Percentiles rank a stretch among this genome's conserved stretches.
Evolutionary conservation across 805 yeast species (phyloP).

Genomic region (Sungouiozyma intestinalis): DNA sequence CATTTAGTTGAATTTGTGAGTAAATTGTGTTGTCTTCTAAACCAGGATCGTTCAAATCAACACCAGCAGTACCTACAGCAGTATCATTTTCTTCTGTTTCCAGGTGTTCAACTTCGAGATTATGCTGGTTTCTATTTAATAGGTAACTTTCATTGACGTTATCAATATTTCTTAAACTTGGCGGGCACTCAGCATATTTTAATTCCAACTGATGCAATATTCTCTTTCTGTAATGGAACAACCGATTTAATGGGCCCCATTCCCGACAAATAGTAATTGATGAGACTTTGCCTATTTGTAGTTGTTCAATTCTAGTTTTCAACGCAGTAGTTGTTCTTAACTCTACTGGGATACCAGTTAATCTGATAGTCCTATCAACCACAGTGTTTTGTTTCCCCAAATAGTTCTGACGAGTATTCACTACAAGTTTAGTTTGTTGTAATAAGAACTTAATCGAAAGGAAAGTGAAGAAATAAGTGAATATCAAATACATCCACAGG

Average conservation of each 20-base stretch:
- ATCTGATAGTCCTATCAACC: slow-evolving; percentile 80
- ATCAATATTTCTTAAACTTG: slow-evolving; percentile 15
- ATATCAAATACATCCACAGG: slow-evolving; percentile 73
- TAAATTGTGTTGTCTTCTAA: slow-evolving; percentile 16
- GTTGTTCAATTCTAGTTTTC: slow-evolving; percentile 61
- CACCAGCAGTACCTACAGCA: slow-evolving; percentile 1
- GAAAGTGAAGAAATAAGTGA: slow-evolving; percentile 78
- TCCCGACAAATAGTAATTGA: slow-evolving; percentile 74
- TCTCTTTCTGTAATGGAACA: slow-evolving; percentile 49
- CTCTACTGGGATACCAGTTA: slow-evolving; percentile 82
- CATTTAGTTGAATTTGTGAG: slow-evolving; percentile 23
- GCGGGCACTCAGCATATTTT: slow-evolving; percentile 29
- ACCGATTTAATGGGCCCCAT: slow-evolving; percentile 64
- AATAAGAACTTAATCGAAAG: slow-evolving; percentile 50
- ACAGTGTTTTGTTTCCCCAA: slow-evolving; percentile 80
- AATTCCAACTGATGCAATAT: slow-evolving; percentile 52
- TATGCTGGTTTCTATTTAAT: slow-evolving; percentile 8
- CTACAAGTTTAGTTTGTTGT: slow-evolving; percentile 62
- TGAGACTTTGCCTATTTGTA: slow-evolving; percentile 73
- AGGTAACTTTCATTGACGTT: slow-evolving; percentile 18
- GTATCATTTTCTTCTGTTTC: neutral
- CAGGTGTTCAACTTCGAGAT: neutral
- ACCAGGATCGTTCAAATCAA: slow-evolving; percentile 4
- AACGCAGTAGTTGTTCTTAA: slow-evolving; percentile 62
- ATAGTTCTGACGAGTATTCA: slow-evolving; percentile 66